Percentiles rank a stretch among this genome's conserved stretches.
phyloP scores from a whole-genome alignment of 768 basidiomycete species.

The Coprinopsis cinerea region DNA sequence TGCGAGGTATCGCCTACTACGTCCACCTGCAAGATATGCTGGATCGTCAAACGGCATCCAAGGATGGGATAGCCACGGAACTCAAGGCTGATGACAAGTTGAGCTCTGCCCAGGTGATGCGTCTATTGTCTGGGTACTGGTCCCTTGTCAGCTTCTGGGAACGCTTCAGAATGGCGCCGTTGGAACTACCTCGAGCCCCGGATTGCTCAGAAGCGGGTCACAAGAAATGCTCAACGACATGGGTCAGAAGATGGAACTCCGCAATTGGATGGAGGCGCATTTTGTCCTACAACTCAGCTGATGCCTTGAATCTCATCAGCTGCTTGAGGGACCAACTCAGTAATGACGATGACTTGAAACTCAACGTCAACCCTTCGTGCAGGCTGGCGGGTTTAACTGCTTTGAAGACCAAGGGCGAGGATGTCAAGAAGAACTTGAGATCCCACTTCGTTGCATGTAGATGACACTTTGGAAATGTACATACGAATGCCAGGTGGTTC shows the following conservation, averaged over 20 bases:
- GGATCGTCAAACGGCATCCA: slow-evolving; percentile 22
- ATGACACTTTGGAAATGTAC: too few species aligned
- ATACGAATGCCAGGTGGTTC: too few species aligned
- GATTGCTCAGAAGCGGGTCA: slow-evolving; percentile 21
- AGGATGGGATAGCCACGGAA: slow-evolving; percentile 23
- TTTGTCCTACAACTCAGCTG: slow-evolving; percentile 25
- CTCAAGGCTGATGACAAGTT: slow-evolving; percentile 31
- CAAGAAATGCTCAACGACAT: slow-evolving; percentile 23
- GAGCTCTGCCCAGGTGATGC: slow-evolving; percentile 29
- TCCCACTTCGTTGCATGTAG: slow-evolving; percentile 24
- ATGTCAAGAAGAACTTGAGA: slow-evolving; percentile 18
- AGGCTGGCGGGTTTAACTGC: slow-evolving; percentile 25
- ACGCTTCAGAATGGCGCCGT: slow-evolving; percentile 23
- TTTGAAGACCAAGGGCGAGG: slow-evolving; percentile 15
- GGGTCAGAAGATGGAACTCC: slow-evolving; percentile 29
- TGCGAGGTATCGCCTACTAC: slow-evolving; percentile 36
- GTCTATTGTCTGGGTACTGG: slow-evolving; percentile 30
- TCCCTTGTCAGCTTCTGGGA: slow-evolving; percentile 33
- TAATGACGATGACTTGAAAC: slow-evolving; percentile 27
- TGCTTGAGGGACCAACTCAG: slow-evolving; percentile 27
- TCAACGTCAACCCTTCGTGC: slow-evolving; percentile 24
- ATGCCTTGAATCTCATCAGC: slow-evolving; percentile 25
- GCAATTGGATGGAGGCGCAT: slow-evolving; percentile 28
- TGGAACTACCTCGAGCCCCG: slow-evolving; percentile 18
- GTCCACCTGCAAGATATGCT: slow-evolving; percentile 29